A percentile compares a stretch with the other conserved stretches of the same genome.
phyloP scores from a whole-genome alignment of 2,329 filamentous ascomycete genomes.

The Monosporascus sp. region DNA sequence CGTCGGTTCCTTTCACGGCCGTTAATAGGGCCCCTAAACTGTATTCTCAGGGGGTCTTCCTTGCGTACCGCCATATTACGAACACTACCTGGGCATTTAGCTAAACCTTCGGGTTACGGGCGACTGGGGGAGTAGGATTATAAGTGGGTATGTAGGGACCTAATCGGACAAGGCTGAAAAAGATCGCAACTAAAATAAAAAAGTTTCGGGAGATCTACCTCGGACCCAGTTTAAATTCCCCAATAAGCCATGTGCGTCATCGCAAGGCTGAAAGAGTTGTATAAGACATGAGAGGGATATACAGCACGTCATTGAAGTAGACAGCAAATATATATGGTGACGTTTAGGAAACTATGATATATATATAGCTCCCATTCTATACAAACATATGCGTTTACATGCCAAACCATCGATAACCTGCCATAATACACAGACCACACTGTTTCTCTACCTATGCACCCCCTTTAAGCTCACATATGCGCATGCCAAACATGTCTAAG shows the following conservation, averaged over 20 bases:
- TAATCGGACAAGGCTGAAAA: background rate
- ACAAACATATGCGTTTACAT: background rate
- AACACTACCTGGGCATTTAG: background rate
- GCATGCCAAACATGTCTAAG: constrained; percentile 27
- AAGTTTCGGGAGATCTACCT: background rate
- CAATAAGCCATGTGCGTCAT: background rate
- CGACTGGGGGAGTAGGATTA: background rate
- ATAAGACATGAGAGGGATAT: background rate
- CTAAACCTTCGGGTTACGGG: background rate
- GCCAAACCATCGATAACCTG: background rate
- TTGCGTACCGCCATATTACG: background rate
- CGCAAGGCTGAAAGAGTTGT: background rate
- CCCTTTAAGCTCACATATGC: too few species aligned
- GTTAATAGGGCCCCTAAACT: background rate
- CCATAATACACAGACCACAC: background rate
- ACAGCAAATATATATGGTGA: background rate
- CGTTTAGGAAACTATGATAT: background rate
- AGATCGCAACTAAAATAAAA: background rate
- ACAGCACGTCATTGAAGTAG: background rate
- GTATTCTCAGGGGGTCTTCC: background rate
- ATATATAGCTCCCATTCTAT: background rate
- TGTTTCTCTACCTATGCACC: too few species aligned
- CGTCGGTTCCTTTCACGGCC: constrained; percentile 9
- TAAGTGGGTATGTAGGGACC: background rate
- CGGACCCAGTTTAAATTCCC: background rate